Evolutionary conservation across 1,139 yeast species (phyloP).

Genomic region (Eremothecium sinecaudum): DNA sequence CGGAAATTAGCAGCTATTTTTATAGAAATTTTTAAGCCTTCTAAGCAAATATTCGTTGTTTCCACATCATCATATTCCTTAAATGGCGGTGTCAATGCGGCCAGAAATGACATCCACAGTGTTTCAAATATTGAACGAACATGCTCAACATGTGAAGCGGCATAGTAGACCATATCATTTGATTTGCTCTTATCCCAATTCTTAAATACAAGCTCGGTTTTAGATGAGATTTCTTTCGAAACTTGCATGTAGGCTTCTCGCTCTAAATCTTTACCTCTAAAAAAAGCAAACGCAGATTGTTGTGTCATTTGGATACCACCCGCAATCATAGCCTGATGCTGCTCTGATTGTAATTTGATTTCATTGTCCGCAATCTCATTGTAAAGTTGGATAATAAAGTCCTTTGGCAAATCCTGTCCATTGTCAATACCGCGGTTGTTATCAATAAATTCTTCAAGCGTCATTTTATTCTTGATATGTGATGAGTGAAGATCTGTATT

Average conservation of each 20-base stretch:
- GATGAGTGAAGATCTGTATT: slow-evolving; percentile 92
- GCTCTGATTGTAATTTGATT: slow-evolving; percentile 86
- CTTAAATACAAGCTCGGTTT: slow-evolving; percentile 79
- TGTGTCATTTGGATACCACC: slow-evolving; percentile 43
- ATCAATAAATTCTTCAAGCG: slow-evolving; percentile 70
- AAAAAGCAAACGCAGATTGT: slow-evolving; percentile 49
- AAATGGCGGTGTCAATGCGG: slow-evolving; percentile 89
- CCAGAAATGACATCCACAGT: slow-evolving; percentile 93
- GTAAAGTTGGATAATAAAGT: slow-evolving; percentile 57
- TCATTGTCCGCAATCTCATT: slow-evolving; percentile 74
- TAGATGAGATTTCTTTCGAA: slow-evolving; percentile 80
- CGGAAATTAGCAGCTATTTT: slow-evolving; percentile 80
- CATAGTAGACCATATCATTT: slow-evolving; percentile 31
- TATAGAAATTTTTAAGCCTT: slow-evolving; percentile 76
- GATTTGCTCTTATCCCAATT: slow-evolving; percentile 46
- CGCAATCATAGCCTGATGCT: slow-evolving; percentile 78
- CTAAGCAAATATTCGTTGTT: slow-evolving; percentile 62
- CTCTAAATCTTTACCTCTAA: slow-evolving; percentile 65
- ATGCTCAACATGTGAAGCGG: slow-evolving; percentile 78
- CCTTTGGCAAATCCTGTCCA: slow-evolving; percentile 73
- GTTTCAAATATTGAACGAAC: slow-evolving; percentile 90
- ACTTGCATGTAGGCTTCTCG: slow-evolving; percentile 89
- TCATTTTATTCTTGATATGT: slow-evolving; percentile 79
- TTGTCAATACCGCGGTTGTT: slow-evolving; percentile 94
- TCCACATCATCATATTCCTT: slow-evolving; percentile 79